phyloP scores from a whole-genome alignment of 1,284 basidiomycete species.

The Ganoderma leucocontextum region DNA sequence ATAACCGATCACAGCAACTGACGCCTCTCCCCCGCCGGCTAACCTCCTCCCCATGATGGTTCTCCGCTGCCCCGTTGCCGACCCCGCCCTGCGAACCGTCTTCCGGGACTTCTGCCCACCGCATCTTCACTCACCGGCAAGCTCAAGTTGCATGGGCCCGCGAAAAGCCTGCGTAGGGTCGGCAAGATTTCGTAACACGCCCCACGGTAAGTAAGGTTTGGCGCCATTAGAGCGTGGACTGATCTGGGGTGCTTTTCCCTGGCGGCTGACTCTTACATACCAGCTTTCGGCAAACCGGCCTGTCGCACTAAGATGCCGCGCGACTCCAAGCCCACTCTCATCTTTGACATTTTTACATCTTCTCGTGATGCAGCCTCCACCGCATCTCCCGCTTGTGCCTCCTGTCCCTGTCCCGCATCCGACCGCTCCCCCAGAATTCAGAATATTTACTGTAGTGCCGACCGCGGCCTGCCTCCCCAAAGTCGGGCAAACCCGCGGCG shows the following conservation, averaged over 20 bases:
- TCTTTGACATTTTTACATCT: constrained; percentile 1
- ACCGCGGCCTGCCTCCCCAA: neutral
- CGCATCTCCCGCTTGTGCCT: neutral
- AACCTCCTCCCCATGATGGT: constrained; percentile 4
- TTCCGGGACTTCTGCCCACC: constrained; percentile 2
- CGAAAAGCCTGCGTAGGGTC: neutral
- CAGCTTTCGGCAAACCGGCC: neutral
- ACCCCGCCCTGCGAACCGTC: neutral
- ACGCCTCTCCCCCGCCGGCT: constrained; percentile 18
- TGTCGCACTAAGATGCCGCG: neutral
- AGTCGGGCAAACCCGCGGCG: neutral
- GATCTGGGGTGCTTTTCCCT: constrained; percentile 18
- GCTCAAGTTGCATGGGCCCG: neutral
- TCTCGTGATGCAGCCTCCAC: neutral
- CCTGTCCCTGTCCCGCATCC: neutral
- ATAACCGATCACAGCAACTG: constrained; percentile 5
- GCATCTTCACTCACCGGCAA: neutral
- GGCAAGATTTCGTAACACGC: neutral
- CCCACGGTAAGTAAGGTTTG: constrained; percentile 4
- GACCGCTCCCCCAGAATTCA: neutral
- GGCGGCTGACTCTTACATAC: constrained; percentile 12
- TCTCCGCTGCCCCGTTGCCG: constrained; percentile 8
- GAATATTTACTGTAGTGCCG: neutral
- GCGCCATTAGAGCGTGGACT: constrained; percentile 1
- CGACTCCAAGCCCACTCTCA: neutral